Evolutionary conservation across 495 filamentous ascomycete genomes (phyloP), one percentile per base, ranked within the genome.

Genomic region (Penicillium malachiteum): DNA sequence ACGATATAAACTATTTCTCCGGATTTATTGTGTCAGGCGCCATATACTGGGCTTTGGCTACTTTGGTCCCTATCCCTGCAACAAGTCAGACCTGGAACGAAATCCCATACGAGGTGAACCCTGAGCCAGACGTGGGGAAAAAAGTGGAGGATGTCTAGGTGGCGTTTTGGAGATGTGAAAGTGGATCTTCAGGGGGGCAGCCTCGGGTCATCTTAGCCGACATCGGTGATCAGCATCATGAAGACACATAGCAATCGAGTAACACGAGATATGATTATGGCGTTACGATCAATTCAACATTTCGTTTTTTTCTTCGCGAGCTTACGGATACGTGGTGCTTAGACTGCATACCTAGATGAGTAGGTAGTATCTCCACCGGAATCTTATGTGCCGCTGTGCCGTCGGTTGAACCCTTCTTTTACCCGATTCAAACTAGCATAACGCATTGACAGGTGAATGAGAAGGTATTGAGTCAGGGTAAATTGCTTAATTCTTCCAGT

Each of bases 1-100:
- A 93, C 75, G 85, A 87, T 59, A 59, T 96, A 54, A 96, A 95
- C 63, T 96, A 89, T 75, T 91, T 96, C 68, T 81, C 80, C 33
- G 91, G 92, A 0, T 90, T 96, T 65, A 76, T 89, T 42, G 81
- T 95, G 32, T 83, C 90, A 0, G 64, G 70, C 1, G 72, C 38
- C 0, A 67, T 82, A 7, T 96, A 96, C 71, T 93, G 79, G 66
- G 47, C 66, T 0, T 73, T 95, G 8, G 87, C 85, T 66, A 80
- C 74, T 51, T 17, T 88, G 17, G 87, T 71, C 54, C 91, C 90
- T 0, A 72, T 95, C 26, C 86, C 88, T 4, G 90, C 85, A 16
- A 82, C 73, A 43, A 91, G 85, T 58, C 78, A 87, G 34, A 78
- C 63, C 14, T 96, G 91, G 91, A 82, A 87, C 65, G 91, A 96